Base-by-base conservation (phyloP, 2,329 filamentous ascomycete species). In the Westerdykella sp. region DNA sequence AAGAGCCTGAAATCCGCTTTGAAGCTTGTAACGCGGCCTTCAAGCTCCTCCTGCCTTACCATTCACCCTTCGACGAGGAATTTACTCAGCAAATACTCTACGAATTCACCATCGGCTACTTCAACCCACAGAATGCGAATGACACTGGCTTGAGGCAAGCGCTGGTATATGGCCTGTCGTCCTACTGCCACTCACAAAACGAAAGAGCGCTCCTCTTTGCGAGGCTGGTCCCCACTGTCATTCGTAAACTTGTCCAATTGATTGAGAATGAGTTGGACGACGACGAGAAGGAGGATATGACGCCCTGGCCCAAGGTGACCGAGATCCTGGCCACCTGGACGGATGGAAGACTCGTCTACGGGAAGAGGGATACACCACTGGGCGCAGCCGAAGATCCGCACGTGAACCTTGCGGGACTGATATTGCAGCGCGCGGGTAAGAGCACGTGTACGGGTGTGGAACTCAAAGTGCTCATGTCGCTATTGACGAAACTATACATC, bases 271-370 rank as follows among this genome's bases (percentile, higher is more conserved):
- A 80, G 6, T 78, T 85, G 57, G 82, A 86, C 48, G 76, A 79
- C 38, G 88, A 86, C 25, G 87, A 85, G 21, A 85, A 88, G 40
- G 65, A 65, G 21, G 68, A 67, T 23, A 89, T 94, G 81, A 85
- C 91, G 7, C 81, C 83, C 54, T 77, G 94, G 51, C 77, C 80
- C 35, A 79, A 83, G 3, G 86, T 95, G 45, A 88, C 87, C 1
- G 81, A 86, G 3, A 91, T 89, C 58, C 71, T 97, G 6, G 80
- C 90, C 1, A 91, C 97, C 63, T 97, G 91, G 93, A 97, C 91
- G 0, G 91, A 97, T 64, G 89, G 90, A 31, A 76, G 91, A 39
- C 90, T 94, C 65, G 74, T 81, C n/a, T 58, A 65, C 25, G 59
- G 62, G 13, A 79, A 85, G 39, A 73, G 72, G 66, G 83, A 77